Evolutionary conservation across 768 basidiomycete genomes (phyloP), one percentile per base, ranked within the genome.

Genomic region (Boletus eberwhitei): DNA sequence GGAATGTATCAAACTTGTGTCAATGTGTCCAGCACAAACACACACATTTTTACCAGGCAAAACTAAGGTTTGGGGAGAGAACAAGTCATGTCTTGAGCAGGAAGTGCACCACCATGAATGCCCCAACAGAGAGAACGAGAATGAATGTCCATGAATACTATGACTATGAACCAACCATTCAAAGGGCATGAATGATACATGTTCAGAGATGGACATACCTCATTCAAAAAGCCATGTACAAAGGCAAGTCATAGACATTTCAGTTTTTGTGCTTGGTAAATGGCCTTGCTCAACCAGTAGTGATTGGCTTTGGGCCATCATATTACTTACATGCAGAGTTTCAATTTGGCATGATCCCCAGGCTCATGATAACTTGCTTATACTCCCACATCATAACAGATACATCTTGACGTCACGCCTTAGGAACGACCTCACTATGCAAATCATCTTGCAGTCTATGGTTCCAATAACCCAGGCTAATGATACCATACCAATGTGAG

Each of bases 11-110:
- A 63, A 32, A 9, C 9, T 48, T 8, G n/a, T 16, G 24, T 11
- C 16, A 8, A 17, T 16, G 4, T 1, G 17, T 14, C 0, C 1
- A 4, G 12, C 14, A 31, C 1, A 8, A 12, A 11, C 11, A 49
- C 54, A 51, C 52, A 93, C 91, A 44, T 72, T 85, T 59, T 74
- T 77, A 3, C 91, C 91, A 2, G 87, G 79, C 2, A 88, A 70
- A 24, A 92, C 54, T 57, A 92, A 90, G 0, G 83, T 87, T 68
- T 93, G n/a, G 88, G 17, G 82, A 65, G 12, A 95, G 54, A 26
- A 94, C 85, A 6, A 78, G 76, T 36, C 82, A 65, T 2, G 84
- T 81, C 62, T 86, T 87, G 64, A 87, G 75, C 5, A 79, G 64
- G 37, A 86, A 71, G 53, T 80, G 75, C 8, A 75, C 74, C 19